phyloP scores from a whole-genome alignment of 257 asterid species.

The Lycium ferocissimum region DNA sequence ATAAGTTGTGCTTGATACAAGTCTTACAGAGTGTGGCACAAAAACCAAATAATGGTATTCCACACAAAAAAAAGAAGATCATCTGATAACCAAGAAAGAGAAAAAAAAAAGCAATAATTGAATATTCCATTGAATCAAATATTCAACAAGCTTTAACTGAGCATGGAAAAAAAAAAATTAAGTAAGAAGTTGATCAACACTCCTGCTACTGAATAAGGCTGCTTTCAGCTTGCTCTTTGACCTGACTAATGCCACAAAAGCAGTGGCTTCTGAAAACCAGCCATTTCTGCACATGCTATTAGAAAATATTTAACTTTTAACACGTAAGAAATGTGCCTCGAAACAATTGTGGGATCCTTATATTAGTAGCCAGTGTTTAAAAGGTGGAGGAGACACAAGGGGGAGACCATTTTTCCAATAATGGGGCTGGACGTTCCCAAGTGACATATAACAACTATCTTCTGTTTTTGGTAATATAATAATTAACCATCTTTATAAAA shows the following conservation, averaged over 20 bases:
- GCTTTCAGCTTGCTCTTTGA: not conserved
- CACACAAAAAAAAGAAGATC: no score
- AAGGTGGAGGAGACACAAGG: not conserved
- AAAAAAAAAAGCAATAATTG: not conserved
- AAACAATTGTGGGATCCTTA: not conserved
- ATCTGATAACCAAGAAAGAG: no score
- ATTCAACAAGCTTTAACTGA: not conserved
- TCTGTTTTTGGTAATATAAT: no score
- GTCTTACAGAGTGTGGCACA: conserved; percentile 1
- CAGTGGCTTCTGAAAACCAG: not conserved
- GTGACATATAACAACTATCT: not conserved
- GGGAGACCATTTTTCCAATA: not conserved
- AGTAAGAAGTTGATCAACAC: not conserved
- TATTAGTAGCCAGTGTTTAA: not conserved
- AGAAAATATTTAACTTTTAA: conserved; percentile 12
- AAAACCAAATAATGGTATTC: not conserved
- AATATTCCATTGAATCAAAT: not conserved
- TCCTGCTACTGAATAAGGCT: conserved; percentile 8
- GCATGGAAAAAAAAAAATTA: not conserved
- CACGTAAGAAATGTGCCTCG: conserved; percentile 6
- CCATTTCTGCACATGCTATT: conserved; percentile 11
- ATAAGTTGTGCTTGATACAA: conserved; percentile 22
- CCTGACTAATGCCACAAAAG: not conserved
- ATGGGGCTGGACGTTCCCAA: not conserved
- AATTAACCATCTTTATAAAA: no score